Base-by-base conservation (phyloP, 306 rosid genomes). In the Gleditsia sinensis region DNA sequence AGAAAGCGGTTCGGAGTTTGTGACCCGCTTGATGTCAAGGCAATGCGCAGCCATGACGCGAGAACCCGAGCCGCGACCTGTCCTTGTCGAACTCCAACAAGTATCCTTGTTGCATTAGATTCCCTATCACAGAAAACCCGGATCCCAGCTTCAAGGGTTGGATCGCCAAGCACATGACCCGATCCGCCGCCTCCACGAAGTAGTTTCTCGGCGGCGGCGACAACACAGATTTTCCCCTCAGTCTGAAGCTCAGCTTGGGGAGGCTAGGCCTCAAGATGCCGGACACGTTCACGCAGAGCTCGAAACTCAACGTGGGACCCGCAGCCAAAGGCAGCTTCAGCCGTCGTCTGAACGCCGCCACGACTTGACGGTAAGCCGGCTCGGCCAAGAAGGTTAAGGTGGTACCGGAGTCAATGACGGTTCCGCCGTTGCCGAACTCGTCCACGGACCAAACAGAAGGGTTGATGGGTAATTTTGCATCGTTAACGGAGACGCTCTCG, bases 51-150 rank as follows among this genome's bases (percentile, higher is more conserved):
- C 95, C 97, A 55, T 36, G 97, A 17, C 97, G 94, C 25, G 97
- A 72, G 65, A 92, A 91, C 9, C 97, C 97, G 9, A 92, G 84
- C 56, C 91, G 81, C 19, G 86, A 79, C 76, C 74, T 73, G 69
- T 87, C 93, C 32, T 69, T 81, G 11, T 92, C 97, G 27, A 86
- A 92, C 76, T 87, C 92, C 48, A 89, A 75, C 90, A 92, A 74
- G 60, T 79, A 92, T 5, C 97, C 97, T 68, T 92, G 97, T 55
- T 92, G 97, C 91, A 92, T 81, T 25, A 91, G 86, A 84, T 89
- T 91, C 84, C 97, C 97, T 0, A 91, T 75, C 51, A 92, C 95
- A 5, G 92, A 88, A 72, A 82, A 84, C 14, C 93, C 97, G 1
- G 81, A 74, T 19, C 67, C 88, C 57, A 78, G 34, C 20, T 70